Evolutionary conservation across 2,329 filamentous ascomycete species (phyloP).

Genomic region (Paecilomyces formosus): DNA sequence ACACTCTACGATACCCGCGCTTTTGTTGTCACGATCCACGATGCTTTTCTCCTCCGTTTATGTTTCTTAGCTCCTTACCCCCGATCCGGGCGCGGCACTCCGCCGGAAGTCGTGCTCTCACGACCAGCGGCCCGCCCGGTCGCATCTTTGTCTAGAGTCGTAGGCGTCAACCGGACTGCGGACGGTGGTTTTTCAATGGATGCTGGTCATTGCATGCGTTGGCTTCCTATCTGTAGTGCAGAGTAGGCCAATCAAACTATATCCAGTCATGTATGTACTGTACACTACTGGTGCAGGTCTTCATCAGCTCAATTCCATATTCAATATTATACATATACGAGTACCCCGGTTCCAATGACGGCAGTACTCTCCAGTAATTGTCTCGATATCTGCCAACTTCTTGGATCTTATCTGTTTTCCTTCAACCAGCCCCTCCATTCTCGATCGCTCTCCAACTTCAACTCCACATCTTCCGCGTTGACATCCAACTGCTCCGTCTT

Average conservation of each 20-base stretch:
- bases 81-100: neutral
- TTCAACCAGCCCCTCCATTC: conserved; percentile 28
- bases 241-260: neutral
- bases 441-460: conserved; percentile 19
- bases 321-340: neutral
- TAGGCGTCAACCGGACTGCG: neutral
- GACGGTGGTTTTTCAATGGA: neutral
- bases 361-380: neutral
- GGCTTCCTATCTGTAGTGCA: neutral
- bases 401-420: conserved; percentile 2
- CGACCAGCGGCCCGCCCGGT: neutral
- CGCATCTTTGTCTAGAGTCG: neutral
- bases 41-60: conserved; percentile 8
- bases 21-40: conserved; percentile 4
- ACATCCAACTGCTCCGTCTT: conserved; percentile 49
- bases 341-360: neutral
- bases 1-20: conserved; percentile 17
- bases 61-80: conserved; percentile 2
- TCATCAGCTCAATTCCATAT: neutral
- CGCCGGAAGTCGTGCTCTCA: neutral
- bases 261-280: neutral
- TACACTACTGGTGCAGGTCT: neutral
- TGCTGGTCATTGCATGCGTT: neutral
- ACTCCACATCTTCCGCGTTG: conserved; percentile 19
- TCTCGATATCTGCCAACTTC: neutral